phyloP scores from a whole-genome alignment of 2,329 filamentous ascomycete genomes.

The Ophioceras dolichostomum region DNA sequence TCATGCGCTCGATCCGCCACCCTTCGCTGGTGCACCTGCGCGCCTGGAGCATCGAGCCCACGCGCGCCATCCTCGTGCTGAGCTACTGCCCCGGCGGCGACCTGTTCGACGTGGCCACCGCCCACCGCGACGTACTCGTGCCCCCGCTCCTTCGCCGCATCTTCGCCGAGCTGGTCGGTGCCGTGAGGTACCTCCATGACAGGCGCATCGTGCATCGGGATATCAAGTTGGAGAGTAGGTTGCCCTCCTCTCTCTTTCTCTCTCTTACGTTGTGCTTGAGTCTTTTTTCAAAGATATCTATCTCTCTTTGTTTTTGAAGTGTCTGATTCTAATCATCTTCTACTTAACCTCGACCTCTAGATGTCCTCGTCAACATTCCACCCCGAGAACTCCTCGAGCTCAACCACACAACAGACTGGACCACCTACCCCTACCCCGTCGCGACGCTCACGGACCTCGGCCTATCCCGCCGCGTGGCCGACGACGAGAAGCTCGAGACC shows the following conservation, averaged over 20 bases:
- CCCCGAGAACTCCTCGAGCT: conserved; percentile 50
- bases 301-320: not conserved
- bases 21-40: conserved; percentile 85
- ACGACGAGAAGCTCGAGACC: conserved; percentile 81
- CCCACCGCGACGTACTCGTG: conserved; percentile 54
- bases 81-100: conserved; percentile 92
- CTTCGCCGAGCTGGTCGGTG: conserved; percentile 78
- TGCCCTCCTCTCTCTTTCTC: conserved; percentile 3
- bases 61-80: conserved; percentile 72
- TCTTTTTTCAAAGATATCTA: conserved; percentile 5
- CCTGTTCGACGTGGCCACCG: conserved; percentile 81
- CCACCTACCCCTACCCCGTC: conserved; percentile 66
- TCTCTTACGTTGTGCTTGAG: conserved; percentile 6
- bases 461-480: conserved; percentile 72
- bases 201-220: conserved; percentile 88
- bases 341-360: conserved; percentile 28
- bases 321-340: not conserved
- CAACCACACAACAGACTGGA: conserved; percentile 57
- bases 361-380: conserved; percentile 82
- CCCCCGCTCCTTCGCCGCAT: conserved; percentile 66
- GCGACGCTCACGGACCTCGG: conserved; percentile 87
- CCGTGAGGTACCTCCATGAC: conserved; percentile 74
- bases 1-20: conserved; percentile 78
- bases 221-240: conserved; percentile 89
- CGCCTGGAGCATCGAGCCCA: conserved; percentile 77